Evolutionary conservation across 768 basidiomycete genomes (phyloP), one percentile per base, ranked within the genome.

Genomic region (Rhizopogon rudus): DNA sequence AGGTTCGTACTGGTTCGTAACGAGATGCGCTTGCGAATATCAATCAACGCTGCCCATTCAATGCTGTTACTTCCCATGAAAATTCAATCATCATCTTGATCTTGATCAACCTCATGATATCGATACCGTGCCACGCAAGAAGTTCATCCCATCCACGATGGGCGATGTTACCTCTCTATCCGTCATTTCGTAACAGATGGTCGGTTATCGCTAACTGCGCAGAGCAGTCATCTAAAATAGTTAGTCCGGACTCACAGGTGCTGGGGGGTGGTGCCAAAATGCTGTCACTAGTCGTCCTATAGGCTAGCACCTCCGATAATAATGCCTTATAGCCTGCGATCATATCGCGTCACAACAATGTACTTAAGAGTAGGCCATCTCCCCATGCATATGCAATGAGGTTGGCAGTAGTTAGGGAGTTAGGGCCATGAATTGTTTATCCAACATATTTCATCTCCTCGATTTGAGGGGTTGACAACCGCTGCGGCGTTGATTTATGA

Each of bases 321-420:
- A 25, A 25, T 25, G 25, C 25, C 25, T 4, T 25, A 33, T 20
- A 37, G 48, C 35, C 33, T 33, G 48, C 35, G 48, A 49, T 49
- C 48, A 42, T 20, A 37, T 49, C 33, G 9, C 48, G 48, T 49
- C 48, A 37, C 48, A 49, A 9, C 12, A 2, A 37, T 56, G 54
- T 53, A 25, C 25, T 25, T 25, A 25, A 25, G 25, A 25, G 25
- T 25, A 61, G 44, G 65, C 56, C 56, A 57, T 35, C 37, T 51
- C 28, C 46, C 62, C 68, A 66, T 52, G 66, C 66, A n/a, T 40
- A 33, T 55, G 40, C 57, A 52, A 65, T 66, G 44, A 57, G 57
- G 61, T 7, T 14, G 48, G 35, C 48, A 49, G 20, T 37, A 49
- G 33, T 13, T 35, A 13, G 12, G 31, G 31, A 9, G 9, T 5